phyloP scores from a whole-genome alignment of 768 basidiomycete genomes.

The Leccinellum luteum region DNA sequence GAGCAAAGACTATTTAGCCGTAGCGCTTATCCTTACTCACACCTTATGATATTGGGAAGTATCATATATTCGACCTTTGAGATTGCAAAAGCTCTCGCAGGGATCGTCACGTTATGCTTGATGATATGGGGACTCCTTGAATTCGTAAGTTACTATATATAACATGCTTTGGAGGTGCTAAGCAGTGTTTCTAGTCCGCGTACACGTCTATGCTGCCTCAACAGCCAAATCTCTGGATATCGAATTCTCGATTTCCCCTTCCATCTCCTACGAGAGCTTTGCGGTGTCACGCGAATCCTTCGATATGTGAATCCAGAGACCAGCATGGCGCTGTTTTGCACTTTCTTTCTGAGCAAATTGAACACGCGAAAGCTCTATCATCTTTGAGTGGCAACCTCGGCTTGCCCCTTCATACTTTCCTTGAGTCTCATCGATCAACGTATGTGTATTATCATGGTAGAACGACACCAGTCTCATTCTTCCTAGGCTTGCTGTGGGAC shows the following conservation, averaged over 20 bases:
- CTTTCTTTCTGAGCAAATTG: conserved; percentile 30
- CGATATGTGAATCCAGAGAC: conserved; percentile 7
- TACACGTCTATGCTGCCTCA: conserved; percentile 5
- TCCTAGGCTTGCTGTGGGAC: conserved; percentile 1
- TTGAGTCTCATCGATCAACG: conserved; percentile 20
- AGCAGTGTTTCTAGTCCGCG: conserved; percentile 12
- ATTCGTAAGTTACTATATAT: conserved; percentile 12
- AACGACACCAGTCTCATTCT: conserved; percentile 9
- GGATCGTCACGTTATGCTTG: conserved; percentile 19
- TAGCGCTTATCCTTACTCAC: background rate
- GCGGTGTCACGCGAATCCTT: conserved; percentile 4
- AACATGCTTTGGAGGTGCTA: conserved; percentile 3
- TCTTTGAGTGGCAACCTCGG: conserved; percentile 20
- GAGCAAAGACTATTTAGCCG: background rate
- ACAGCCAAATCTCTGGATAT: conserved; percentile 1
- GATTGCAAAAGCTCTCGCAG: conserved; percentile 11
- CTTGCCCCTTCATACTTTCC: conserved; percentile 19
- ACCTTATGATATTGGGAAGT: conserved; percentile 1
- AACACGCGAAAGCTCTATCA: conserved; percentile 27
- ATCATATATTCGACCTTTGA: conserved; percentile 9
- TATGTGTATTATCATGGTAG: conserved; percentile 7
- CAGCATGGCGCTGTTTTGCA: conserved; percentile 20
- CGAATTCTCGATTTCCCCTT: conserved; percentile 9
- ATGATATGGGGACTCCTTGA: conserved; percentile 24
- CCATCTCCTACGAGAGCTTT: conserved; percentile 3